A percentile compares a stretch with the other conserved stretches of the same genome.
phyloP scores from a whole-genome alignment of 2,329 filamentous ascomycete species.

The Trichoderma sp. region DNA sequence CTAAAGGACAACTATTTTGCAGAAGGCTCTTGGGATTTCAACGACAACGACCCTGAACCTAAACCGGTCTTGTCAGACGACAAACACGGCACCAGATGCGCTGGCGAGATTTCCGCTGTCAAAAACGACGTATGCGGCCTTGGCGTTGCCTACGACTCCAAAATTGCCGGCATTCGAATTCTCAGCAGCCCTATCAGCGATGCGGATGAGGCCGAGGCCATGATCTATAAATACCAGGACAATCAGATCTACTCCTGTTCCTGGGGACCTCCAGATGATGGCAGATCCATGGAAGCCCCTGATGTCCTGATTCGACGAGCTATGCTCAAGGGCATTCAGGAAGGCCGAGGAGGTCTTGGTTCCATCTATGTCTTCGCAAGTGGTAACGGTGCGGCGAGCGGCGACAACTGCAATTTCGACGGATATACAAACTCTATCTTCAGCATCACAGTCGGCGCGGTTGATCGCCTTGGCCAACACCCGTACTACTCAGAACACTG shows the following conservation, averaged over 20 bases:
- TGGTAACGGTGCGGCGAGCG: slow-evolving; percentile 83
- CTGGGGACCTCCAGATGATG: slow-evolving; percentile 96
- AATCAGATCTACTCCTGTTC: slow-evolving; percentile 99
- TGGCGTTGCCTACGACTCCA: slow-evolving; percentile 92
- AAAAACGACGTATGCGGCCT: slow-evolving; percentile 91
- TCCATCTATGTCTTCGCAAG: slow-evolving; percentile 95
- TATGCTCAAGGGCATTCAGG: slow-evolving; percentile 89
- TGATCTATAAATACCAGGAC: slow-evolving; percentile 89
- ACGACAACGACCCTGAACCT: slow-evolving; percentile 79
- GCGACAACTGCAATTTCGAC: slow-evolving; percentile 99
- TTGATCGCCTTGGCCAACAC: slow-evolving; percentile 84
- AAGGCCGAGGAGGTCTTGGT: slow-evolving; percentile 80
- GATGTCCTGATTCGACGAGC: slow-evolving; percentile 85
- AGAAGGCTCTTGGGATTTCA: slow-evolving; percentile 93
- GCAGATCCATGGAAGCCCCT: slow-evolving; percentile 89
- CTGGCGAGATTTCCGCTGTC: slow-evolving; percentile 91
- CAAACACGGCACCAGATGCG: slow-evolving; percentile 88
- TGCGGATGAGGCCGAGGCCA: slow-evolving; percentile 85
- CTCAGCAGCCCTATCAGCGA: slow-evolving; percentile 89
- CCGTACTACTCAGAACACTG: slow-evolving; percentile 97
- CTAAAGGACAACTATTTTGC: slow-evolving; percentile 93
- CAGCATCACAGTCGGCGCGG: slow-evolving; percentile 93
- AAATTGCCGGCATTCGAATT: slow-evolving; percentile 89
- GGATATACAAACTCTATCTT: slow-evolving; percentile 99
- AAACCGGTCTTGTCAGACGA: slow-evolving; percentile 84